Percentiles rank a stretch among this genome's conserved stretches.
Conservation (phyloP, 257 asterid genomes). For the Solanum chilense region DNA sequence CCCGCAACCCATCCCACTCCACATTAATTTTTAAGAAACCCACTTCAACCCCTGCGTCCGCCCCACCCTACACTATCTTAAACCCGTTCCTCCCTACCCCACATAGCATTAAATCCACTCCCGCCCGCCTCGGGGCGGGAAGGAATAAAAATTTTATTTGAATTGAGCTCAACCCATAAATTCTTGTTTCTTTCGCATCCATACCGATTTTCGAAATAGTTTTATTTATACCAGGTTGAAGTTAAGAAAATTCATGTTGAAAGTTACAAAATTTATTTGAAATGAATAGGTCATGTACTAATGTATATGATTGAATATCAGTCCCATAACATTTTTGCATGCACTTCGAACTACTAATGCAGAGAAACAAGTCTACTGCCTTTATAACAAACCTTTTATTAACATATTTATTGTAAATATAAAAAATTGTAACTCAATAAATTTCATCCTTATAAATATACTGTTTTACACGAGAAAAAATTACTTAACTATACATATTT, state of each 20-base stretch:
- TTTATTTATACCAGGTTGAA: not conserved
- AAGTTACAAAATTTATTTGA: not conserved
- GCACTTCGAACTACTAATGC: not conserved
- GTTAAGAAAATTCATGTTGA: not conserved
- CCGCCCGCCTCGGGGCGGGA: not conserved
- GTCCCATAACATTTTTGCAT: not conserved
- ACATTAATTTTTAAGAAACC: no score
- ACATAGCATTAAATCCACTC: no score
- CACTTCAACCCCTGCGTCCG: no score
- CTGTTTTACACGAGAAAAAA: no score
- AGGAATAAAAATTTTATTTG: not conserved
- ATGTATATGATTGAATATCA: not conserved
- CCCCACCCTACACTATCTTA: no score
- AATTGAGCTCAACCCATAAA: not conserved
- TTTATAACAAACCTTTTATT: no score
- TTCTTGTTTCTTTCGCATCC: not conserved
- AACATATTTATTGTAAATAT: not conserved
- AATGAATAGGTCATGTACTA: not conserved
- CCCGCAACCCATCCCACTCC: no score
- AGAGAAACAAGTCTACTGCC: not conserved
- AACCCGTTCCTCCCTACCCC: no score
- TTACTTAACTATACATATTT: no score
- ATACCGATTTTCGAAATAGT: not conserved
- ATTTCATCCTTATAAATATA: not conserved
- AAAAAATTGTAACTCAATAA: no score